Base-by-base conservation (phyloP, 176 grass and related monocot genomes). In the Stipa capillata region DNA sequence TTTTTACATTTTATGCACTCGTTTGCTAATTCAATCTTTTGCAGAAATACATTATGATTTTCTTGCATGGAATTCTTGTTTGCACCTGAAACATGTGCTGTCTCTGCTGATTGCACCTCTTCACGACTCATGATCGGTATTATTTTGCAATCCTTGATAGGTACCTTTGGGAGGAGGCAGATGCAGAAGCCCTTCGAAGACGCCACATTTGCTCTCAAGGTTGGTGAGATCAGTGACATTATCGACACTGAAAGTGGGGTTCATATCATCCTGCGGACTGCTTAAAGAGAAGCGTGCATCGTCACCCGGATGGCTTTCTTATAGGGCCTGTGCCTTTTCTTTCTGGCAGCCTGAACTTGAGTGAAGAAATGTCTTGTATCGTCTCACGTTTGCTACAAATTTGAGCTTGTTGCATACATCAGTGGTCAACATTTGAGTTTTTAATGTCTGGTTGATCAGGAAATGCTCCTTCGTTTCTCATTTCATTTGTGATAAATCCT, bases 111-210 rank as follows among this genome's bases (percentile, higher is more conserved):
- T 7, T 42, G 24, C 21, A n/a, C 16, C 29, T 17, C 20, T 20
- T n/a, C 23, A 28, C 27, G 14, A 35, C 31, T 57, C n/a, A 39
- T 7, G 23, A 27, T 41, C 3, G 2, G 23, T 0, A 0, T 91
- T 47, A 16, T 61, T 3, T 47, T 69, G 25, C 0, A 6, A 67
- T 48, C 8, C 24, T 56, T 57, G 58, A 12, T 66, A 97, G 94
- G 94, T 81, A 76, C 87, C 64, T 94, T 97, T 90, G 87, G 91
- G 72, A 82, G 85, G 47, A 82, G 80, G 67, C 91, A 94, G 85
- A 97, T 97, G 94, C 94, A 97, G 86, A 97, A 94, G 84, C 94
- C 94, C 24, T 97, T 97, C 33, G 94, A 97, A 79, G 94, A 97
- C 4, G 85, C 87, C 8, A 82, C 89, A 14, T 97, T 48, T 31